phyloP scores from a whole-genome alignment of 305 asterid genomes.

The Ruellia speciosa region DNA sequence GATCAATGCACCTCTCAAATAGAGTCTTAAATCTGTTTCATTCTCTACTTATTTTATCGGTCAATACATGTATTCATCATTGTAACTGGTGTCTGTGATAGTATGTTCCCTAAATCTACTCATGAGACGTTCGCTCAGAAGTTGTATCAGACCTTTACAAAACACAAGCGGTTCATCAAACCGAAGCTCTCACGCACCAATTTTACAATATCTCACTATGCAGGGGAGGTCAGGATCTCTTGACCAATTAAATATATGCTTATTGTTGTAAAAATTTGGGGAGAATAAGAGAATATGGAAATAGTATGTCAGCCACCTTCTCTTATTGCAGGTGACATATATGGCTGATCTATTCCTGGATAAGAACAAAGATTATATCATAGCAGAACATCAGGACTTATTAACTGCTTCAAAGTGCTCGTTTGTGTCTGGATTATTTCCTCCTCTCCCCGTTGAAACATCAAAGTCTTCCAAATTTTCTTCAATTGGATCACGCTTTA shows the following conservation, averaged over 20 bases:
- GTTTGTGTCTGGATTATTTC: constrained; percentile 90
- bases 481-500: constrained; percentile 93
- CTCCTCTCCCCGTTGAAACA: constrained; percentile 85
- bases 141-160: constrained; percentile 84
- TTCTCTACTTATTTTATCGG: background rate
- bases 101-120: constrained; percentile 99
- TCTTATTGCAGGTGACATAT: constrained; percentile 65
- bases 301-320: constrained; percentile 17
- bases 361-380: constrained; percentile 99
- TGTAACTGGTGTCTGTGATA: constrained; percentile 35
- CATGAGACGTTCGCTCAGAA: constrained; percentile 99
- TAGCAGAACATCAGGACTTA: constrained; percentile 95
- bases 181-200: constrained; percentile 97
- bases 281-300: constrained; percentile 8
- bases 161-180: constrained; percentile 92
- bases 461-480: constrained; percentile 97
- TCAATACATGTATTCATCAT: constrained; percentile 14
- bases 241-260: constrained; percentile 17
- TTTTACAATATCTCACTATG: constrained; percentile 93
- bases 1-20: constrained; percentile 16
- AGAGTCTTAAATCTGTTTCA: background rate
- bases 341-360: constrained; percentile 95
- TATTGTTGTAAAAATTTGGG: constrained; percentile 4
- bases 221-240: constrained; percentile 72
- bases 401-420: constrained; percentile 82